Base-by-base conservation (phyloP, 2,329 filamentous ascomycete species). In the Sphaerulina populicola region DNA sequence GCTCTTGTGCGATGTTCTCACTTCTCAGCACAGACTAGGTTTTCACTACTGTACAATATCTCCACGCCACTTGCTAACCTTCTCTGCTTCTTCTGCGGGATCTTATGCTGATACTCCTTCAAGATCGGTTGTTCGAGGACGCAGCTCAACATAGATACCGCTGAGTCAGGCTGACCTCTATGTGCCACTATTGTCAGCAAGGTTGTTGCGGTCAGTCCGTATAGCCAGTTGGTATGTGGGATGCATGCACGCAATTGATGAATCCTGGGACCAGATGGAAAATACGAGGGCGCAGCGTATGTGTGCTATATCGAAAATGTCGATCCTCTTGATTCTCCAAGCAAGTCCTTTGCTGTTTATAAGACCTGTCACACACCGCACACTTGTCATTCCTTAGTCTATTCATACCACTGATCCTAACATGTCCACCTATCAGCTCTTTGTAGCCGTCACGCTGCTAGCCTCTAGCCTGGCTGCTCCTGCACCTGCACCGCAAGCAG, bases 381-480 rank as follows among this genome's bases (percentile, higher is more conserved):
- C 39, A 27, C 46, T 27, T 49, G 38, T 42, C 23, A 11, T 30
- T 23, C 15, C 38, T n/a, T 35, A 43, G 12, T 12, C 35, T 41
- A 9, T 7, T 18, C 29, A 33, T 48, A 29, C 23, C 15, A 10
- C 12, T 11, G 6, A 9, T 9, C 8, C 10, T 10, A 41, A 5
- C 9, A 41, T 41, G 39, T 18, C 18, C 39, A 8, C 18, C 9
- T 12, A 6, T 18, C 29, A 9, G 27, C 42, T 35, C 12, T 36
- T 44, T 18, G 33, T 41, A 44, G 33, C 31, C 14, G 42, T 41
- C n/a, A 37, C 35, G 12, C 30, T 50, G 4, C 30, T 44, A 31
- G 48, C 41, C 15, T 38, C 30, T 21, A 39, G 39, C 9, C 15
- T 50, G 8, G 48, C 48, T 30, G 42, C 41, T 27, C 48, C 48